These are phyloP conservation scores for Lizonia empirigonia DNA, from an alignment of 2,329 filamentous ascomycete genomes.

Conservation along the genomic window DNA sequence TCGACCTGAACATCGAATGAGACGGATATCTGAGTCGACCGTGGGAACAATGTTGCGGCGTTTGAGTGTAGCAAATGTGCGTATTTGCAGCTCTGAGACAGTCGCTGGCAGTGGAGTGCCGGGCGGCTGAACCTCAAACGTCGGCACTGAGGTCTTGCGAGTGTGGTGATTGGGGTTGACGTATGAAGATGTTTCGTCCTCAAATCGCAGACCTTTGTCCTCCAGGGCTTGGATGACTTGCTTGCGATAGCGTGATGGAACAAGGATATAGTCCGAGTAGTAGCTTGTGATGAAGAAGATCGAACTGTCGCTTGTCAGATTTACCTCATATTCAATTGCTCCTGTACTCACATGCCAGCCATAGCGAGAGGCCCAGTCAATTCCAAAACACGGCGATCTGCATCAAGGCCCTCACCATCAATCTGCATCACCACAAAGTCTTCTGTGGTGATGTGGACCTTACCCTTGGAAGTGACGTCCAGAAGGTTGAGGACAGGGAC, in stretches of 20 bases:
- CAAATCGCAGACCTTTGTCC: slow-evolving; percentile 81
- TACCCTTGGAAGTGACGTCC: slow-evolving; percentile 50
- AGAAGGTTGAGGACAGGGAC: slow-evolving; percentile 70
- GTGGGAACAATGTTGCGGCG: slow-evolving; percentile 75
- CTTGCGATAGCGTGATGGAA: slow-evolving; percentile 74
- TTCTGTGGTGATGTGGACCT: slow-evolving; percentile 77
- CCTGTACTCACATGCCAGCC: slow-evolving; percentile 72
- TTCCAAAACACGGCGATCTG: slow-evolving; percentile 88
- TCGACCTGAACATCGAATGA: slow-evolving; percentile 82
- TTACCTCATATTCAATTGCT: not conserved
- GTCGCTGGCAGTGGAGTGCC: slow-evolving; percentile 78
- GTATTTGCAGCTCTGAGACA: slow-evolving; percentile 76
- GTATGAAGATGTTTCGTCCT: slow-evolving; percentile 66
- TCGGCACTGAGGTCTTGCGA: slow-evolving; percentile 54
- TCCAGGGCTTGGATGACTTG: slow-evolving; percentile 79
- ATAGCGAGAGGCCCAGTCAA: slow-evolving; percentile 88
- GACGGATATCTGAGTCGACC: slow-evolving; percentile 69
- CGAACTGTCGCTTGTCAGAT: slow-evolving; percentile 57
- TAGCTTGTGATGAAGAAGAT: slow-evolving; percentile 99
- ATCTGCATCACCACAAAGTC: slow-evolving; percentile 89
- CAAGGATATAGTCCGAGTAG: slow-evolving; percentile 95
- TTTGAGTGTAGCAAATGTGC: slow-evolving; percentile 84
- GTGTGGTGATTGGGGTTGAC: slow-evolving; percentile 61
- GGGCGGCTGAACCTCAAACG: slow-evolving; percentile 57
- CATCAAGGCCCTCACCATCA: slow-evolving; percentile 86